Evolutionary conservation across 148 eudicot species (phyloP).

Genomic region (Cornus controversa): DNA sequence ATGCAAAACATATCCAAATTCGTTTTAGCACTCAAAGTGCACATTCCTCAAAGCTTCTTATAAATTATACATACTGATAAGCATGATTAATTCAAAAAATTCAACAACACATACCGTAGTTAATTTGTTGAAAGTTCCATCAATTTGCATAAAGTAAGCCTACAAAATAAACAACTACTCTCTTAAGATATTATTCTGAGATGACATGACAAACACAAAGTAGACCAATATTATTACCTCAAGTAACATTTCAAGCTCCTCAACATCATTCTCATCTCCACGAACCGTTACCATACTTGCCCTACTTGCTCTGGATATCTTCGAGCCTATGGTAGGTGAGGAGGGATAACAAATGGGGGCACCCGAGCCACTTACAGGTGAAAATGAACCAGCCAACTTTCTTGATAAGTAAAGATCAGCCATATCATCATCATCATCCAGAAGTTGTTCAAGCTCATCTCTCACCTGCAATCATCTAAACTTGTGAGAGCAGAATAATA

Average conservation of each 20-base stretch:
- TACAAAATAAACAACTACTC: conserved; percentile 28
- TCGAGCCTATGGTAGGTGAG: conserved; percentile 66
- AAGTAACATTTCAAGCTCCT: conserved; percentile 76
- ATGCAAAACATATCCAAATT: neutral
- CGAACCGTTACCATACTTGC: conserved; percentile 56
- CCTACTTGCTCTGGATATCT: conserved; percentile 63
- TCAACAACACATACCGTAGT: conserved; percentile 47
- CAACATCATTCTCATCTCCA: conserved; percentile 73
- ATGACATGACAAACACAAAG: conserved; percentile 1
- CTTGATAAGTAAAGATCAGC: conserved; percentile 77
- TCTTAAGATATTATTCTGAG: conserved; percentile 11
- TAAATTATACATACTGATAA: neutral
- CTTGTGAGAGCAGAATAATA: conserved; percentile 1
- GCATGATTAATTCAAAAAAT: neutral
- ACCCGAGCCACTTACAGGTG: conserved; percentile 64
- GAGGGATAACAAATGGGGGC: conserved; percentile 36
- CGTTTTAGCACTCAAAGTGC: neutral
- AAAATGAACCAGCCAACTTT: conserved; percentile 43
- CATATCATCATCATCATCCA: conserved; percentile 83
- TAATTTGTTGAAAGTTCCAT: conserved; percentile 64
- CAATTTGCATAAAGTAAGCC: conserved; percentile 87
- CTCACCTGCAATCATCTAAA: conserved; percentile 48
- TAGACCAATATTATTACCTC: conserved; percentile 40
- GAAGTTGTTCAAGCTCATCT: conserved; percentile 77
- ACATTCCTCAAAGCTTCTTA: neutral